Evolutionary conservation across 768 basidiomycete genomes (phyloP).

Genomic region (Pisolithus tinctorius): DNA sequence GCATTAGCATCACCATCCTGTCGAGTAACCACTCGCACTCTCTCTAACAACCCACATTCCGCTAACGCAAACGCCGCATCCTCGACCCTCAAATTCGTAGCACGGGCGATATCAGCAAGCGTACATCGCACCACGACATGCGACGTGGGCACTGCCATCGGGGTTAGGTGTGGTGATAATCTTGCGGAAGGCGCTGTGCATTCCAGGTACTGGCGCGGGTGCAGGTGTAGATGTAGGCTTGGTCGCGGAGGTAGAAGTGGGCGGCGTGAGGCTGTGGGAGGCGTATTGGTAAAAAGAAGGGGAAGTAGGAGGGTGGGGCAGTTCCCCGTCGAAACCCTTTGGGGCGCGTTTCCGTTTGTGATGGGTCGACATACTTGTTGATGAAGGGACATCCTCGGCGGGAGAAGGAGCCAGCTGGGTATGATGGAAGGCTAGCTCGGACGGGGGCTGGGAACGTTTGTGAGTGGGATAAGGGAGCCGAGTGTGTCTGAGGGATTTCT

Average conservation of each 20-base stretch:
- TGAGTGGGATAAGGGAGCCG: constrained; percentile 34
- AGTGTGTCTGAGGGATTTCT: constrained; percentile 1
- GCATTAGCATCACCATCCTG: constrained; percentile 16
- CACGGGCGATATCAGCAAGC: constrained; percentile 69
- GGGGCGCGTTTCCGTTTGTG: constrained; percentile 38
- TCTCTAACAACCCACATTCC: constrained; percentile 71
- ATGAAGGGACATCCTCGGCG: background rate
- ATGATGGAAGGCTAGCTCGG: background rate
- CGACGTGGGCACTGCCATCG: constrained; percentile 65
- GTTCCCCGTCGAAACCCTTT: constrained; percentile 76
- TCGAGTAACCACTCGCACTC: constrained; percentile 28
- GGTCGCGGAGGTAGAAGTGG: background rate
- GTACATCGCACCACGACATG: constrained; percentile 66
- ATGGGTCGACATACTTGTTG: background rate
- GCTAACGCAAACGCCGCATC: constrained; percentile 87
- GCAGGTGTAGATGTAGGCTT: background rate
- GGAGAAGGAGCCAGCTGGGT: background rate
- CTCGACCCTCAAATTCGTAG: constrained; percentile 75
- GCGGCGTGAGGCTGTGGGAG: background rate
- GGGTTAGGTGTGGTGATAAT: constrained; percentile 51
- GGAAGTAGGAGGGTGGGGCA: constrained; percentile 29
- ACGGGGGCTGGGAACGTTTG: constrained; percentile 17
- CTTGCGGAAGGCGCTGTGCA: constrained; percentile 43
- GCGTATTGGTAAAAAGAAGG: constrained; percentile 35
- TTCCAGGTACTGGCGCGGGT: constrained; percentile 15